Base-by-base conservation (phyloP, 192 early-diverging fungal species). In the Chytriomyces confervae region DNA sequence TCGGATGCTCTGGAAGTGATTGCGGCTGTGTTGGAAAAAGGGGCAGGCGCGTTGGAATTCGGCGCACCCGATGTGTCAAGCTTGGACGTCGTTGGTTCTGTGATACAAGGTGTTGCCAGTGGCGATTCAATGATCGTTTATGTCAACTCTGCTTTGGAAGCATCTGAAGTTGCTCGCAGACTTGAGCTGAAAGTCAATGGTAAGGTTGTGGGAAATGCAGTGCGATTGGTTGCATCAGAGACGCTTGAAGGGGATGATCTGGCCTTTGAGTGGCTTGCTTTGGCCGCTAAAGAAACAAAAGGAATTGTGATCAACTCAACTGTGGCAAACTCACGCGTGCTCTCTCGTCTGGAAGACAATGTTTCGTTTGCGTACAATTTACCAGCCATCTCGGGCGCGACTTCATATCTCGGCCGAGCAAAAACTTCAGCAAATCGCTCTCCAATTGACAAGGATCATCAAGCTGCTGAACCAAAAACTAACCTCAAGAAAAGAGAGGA, bases 311-410 rank as follows among this genome's bases (percentile, higher is more conserved):
- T 7, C 8, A 57, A 71, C 43, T 18, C 50, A 18, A n/a, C 69
- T 20, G 69, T 71, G 20, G 69, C 69, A 2, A 51, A 57, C 57
- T 18, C 69, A 57, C 50, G 29, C 44, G 18, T 71, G 9, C 20
- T 71, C 1, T n/a, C 69, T 13, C 69, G 69, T 5, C 20, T 71
- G 18, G 69, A 71, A 53, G 69, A 71, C 53, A 71, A 71, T 71
- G 20, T 71, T 20, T 71, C 69, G 13, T 71, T 71, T 57, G 49
- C 50, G 24, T 71, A 57, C 69, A 71, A 71, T 57, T 36, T 71
- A 18, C 69, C 69, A 53, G 9, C 69, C 23, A n/a, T 71, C 18
- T 36, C 50, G 3, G 69, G 69, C 8, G 44, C n/a, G 7, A 71
- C 69, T 9, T n/a, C 69, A 9, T 71, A 71, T 71, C 43, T 71